phyloP scores from a whole-genome alignment of 2,329 filamentous ascomycete species.

The Alternaria sp. region DNA sequence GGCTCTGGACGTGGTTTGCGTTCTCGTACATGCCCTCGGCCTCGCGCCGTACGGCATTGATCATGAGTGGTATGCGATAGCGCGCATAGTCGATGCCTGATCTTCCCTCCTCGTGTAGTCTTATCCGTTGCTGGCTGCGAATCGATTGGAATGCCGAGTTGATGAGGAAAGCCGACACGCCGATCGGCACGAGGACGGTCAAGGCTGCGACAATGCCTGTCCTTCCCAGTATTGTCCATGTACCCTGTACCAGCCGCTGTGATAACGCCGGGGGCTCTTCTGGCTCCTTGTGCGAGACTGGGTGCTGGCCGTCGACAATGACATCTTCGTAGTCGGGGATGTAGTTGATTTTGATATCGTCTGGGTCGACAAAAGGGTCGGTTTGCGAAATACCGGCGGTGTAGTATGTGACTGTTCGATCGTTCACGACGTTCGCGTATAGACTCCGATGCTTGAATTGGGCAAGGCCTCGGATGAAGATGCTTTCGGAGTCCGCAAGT shows the following conservation, averaged over 20 bases:
- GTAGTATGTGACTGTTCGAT: conserved; percentile 81
- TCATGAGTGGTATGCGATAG: conserved; percentile 74
- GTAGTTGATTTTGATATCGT: conserved; percentile 74
- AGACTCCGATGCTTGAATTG: conserved; percentile 78
- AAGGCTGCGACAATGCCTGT: conserved; percentile 71
- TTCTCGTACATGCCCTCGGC: conserved; percentile 81
- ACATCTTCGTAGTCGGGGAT: conserved; percentile 75
- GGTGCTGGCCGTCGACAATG: conserved; percentile 72
- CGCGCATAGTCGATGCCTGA: conserved; percentile 70
- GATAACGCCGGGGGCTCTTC: conserved; percentile 44
- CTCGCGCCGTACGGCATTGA: conserved; percentile 75
- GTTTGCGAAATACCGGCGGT: conserved; percentile 79
- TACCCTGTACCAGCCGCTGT: conserved; percentile 44
- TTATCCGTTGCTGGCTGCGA: conserved; percentile 75
- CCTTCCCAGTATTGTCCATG: conserved; percentile 54
- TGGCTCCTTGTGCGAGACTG: conserved; percentile 59
- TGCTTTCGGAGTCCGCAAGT: conserved; percentile 80
- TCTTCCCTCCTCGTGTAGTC: conserved; percentile 74
- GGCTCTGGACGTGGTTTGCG: conserved; percentile 70
- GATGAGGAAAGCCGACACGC: conserved; percentile 71
- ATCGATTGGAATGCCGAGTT: conserved; percentile 80
- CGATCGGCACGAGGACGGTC: conserved; percentile 75
- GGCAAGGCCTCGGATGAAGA: conserved; percentile 81
- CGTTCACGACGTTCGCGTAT: conserved; percentile 88
- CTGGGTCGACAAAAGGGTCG: conserved; percentile 76